These are phyloP conservation scores for Botrytis squamosa DNA, from an alignment of 2,329 filamentous ascomycete genomes.

Conservation along the genomic window DNA sequence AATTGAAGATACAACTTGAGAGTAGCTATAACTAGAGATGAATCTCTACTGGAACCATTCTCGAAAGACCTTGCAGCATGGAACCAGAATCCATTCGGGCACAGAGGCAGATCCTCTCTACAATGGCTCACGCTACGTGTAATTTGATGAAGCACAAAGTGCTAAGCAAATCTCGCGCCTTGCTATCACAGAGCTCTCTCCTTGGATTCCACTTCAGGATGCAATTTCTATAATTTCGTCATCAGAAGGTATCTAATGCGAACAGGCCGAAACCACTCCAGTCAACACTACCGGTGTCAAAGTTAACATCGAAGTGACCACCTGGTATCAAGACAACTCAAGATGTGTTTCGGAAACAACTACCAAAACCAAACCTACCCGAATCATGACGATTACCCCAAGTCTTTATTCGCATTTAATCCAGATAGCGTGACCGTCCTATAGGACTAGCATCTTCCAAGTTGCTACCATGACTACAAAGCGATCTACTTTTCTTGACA, in stretches of 20 bases:
- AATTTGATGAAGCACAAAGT: conserved; percentile 16
- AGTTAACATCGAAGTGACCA: neutral
- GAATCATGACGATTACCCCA: neutral
- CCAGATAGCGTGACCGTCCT: neutral
- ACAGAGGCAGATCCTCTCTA: conserved; percentile 25
- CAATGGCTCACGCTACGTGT: conserved; percentile 19
- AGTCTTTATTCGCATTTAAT: neutral
- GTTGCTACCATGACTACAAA: neutral
- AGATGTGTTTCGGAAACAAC: neutral
- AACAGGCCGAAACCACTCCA: neutral
- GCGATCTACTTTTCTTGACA: neutral
- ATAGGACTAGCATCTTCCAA: neutral
- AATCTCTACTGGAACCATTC: conserved; percentile 24
- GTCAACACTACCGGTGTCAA: neutral
- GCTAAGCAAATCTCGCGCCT: conserved; percentile 1
- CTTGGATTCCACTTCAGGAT: conserved; percentile 17
- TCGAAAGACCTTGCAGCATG: conserved; percentile 25
- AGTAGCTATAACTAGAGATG: conserved; percentile 34
- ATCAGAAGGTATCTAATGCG: neutral
- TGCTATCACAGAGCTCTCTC: conserved; percentile 19
- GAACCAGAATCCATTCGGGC: conserved; percentile 30
- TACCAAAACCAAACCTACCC: neutral
- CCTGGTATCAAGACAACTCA: neutral
- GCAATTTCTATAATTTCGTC: neutral
- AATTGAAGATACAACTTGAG: conserved; percentile 25